Base-by-base conservation (phyloP, 129 eudicot genomes). In the Escallonia herrerae region DNA sequence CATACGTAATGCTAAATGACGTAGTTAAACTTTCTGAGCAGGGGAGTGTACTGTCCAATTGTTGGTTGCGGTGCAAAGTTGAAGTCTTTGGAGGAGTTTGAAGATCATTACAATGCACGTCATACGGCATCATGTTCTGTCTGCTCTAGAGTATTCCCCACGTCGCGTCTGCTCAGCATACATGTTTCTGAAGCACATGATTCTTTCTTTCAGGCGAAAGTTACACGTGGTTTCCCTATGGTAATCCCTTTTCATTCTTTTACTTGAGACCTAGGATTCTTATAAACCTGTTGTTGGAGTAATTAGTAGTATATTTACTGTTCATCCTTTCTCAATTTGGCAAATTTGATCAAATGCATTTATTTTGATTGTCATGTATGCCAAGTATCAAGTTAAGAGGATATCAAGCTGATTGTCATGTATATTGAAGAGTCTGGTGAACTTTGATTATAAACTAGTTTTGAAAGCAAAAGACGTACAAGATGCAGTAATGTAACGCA, bases 131-230 rank as follows among this genome's bases (percentile, higher is more conserved):
- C 84, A 59, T 93, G 99, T 65, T 88, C 96, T 53, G 87, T 83
- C 39, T 93, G 99, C 84, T 81, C 91, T 48, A 78, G 91, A 78
- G 95, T 83, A 46, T 93, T 86, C 72, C 99, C 99, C 13, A 93
- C 99, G 8, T 84, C 91, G 44, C 96, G 96, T 76, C 64, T 93
- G 62, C 96, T 93, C 69, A 72, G 96, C 80, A 86, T 93, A 44
- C 99, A 93, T 40, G 83, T 93, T 5, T 81, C 99, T 60, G 99
- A 93, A 76, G 84, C 72, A 43, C 99, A 93, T 54, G 99, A 93
- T 80, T 93, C 99, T 10, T 93, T 88, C 72, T 93, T 93, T 55
- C 91, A 86, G 72, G 99, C 99, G 72, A 93, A 93, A 82, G 99
- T 78, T 47, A 86, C 95, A 9, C 89, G 96, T 62, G 99, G 99